Base-by-base conservation (phyloP, 2,329 filamentous ascomycete species). In the Neofusicoccum sp. region DNA sequence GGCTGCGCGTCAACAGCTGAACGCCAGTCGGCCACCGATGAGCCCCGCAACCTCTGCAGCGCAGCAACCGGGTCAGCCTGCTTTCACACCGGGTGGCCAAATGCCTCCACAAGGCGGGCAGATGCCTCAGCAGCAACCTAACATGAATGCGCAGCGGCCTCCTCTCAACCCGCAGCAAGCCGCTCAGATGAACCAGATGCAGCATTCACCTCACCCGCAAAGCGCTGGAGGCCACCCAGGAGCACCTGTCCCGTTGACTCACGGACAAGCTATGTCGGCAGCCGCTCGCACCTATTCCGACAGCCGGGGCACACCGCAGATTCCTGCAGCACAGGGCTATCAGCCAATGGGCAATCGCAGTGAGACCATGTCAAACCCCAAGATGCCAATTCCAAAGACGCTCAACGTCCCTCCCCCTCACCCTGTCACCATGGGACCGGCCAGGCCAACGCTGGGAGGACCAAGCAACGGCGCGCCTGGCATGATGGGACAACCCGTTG, bases 401-500 rank as follows among this genome's bases (percentile, higher is more conserved):
- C 83, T 98, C 52, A 89, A 90, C 49, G 86, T 89, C 6, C 83
- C 87, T 59, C 83, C 89, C 47, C 91, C 92, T 4, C 84, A 88
- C 65, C 89, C 93, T 1, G 93, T 97, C 28, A 76, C 84, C 9
- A 89, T 94, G 88, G 86, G 78, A 67, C 86, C 79, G 73, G 85
- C 79, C 9, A 88, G 95, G 6, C 95, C 95, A n/a, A 96, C 94
- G 0, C 85, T 95, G 71, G 90, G 90, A 56, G 93, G 93, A 28
- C 84, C 87, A 16, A 88, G 87, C 59, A 91, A 90, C 66, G 88
- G 88, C 6, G 85, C 90, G 0, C 90, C 90, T 60, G 93, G 93
- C 60, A 89, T 95, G 56, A 91, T 97, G 84, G 89, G 89, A 58
- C 93, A 97, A 71, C 93, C 95, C 0, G 91, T 92, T 2, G 85